These are phyloP conservation scores for Ustilago xerochloae DNA, from an alignment of 1,284 basidiomycete species.

Conservation along the genomic window DNA sequence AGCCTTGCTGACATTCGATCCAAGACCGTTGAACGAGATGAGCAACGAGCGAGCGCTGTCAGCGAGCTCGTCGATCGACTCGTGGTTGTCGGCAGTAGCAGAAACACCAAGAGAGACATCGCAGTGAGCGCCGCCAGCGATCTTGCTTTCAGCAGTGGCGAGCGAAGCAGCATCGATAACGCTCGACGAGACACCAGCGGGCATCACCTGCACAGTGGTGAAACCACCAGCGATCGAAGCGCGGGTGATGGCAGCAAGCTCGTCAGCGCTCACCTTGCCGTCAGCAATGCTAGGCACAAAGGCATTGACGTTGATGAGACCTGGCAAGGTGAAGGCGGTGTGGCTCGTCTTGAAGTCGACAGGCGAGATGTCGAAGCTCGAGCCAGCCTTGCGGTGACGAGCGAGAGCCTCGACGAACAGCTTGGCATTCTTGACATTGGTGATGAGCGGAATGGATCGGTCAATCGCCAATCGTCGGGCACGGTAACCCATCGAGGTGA, in stretches of 20 bases:
- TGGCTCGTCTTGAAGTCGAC: constrained; percentile 92
- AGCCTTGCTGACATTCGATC: constrained; percentile 54
- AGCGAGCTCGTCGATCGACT: constrained; percentile 51
- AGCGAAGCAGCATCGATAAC: constrained; percentile 53
- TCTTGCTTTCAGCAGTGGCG: constrained; percentile 58
- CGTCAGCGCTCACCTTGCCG: constrained; percentile 72
- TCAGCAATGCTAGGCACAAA: constrained; percentile 82
- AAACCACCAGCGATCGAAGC: constrained; percentile 63
- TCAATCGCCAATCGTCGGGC: constrained; percentile 99
- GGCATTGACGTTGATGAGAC: constrained; percentile 86
- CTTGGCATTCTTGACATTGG: constrained; percentile 99
- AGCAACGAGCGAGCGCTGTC: constrained; percentile 60
- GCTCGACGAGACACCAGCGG: constrained; percentile 42
- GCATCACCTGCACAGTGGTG: constrained; percentile 60
- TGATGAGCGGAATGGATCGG: constrained; percentile 95
- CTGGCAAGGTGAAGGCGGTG: constrained; percentile 90
- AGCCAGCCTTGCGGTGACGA: constrained; percentile 73
- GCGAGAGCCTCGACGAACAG: constrained; percentile 94
- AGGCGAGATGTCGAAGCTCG: constrained; percentile 83
- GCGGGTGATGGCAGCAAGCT: constrained; percentile 71
- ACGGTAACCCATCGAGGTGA: constrained; percentile 95
- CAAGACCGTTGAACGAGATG: constrained; percentile 59
- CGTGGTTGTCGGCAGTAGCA: constrained; percentile 55
- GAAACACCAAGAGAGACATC: constrained; percentile 64
- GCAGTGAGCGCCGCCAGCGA: constrained; percentile 59